phyloP scores from a whole-genome alignment of 129 eudicot species.

The Saussurea involucrata region DNA sequence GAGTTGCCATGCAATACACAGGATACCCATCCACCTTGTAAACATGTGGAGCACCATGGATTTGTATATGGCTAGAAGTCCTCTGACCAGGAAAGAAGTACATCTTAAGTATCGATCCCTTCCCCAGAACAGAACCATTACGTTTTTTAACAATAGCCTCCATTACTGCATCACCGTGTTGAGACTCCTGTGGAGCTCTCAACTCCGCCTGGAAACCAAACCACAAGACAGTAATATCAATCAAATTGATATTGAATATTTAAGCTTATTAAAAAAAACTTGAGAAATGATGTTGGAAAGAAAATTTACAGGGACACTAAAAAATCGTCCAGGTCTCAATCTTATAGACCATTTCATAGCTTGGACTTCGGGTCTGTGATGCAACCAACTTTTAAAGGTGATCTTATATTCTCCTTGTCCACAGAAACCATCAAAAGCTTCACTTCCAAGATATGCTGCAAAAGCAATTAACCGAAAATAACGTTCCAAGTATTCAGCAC shows the following conservation, averaged over 20 bases:
- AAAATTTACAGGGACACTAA: slow-evolving; percentile 75
- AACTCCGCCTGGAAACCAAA: slow-evolving; percentile 65
- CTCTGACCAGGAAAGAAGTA: slow-evolving; percentile 98
- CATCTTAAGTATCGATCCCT: slow-evolving; percentile 94
- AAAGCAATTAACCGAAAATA: slow-evolving; percentile 93
- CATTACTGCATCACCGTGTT: slow-evolving; percentile 99
- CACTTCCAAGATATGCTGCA: slow-evolving; percentile 97
- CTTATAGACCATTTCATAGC: slow-evolving; percentile 99
- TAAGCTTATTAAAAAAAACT: slow-evolving; percentile 7
- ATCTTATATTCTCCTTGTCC: slow-evolving; percentile 61
- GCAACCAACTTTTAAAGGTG: slow-evolving; percentile 87
- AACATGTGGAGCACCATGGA: slow-evolving; percentile 98
- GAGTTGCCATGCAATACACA: slow-evolving; percentile 98
- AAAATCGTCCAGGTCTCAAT: slow-evolving; percentile 93
- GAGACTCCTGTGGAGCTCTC: slow-evolving; percentile 89
- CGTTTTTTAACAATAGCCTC: slow-evolving; percentile 93
- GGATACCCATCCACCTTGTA: slow-evolving; percentile 92
- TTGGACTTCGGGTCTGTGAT: slow-evolving; percentile 88
- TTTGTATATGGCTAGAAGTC: slow-evolving; percentile 85
- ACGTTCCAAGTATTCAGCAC: slow-evolving; percentile 97
- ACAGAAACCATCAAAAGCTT: slow-evolving; percentile 92
- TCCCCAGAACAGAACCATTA: slow-evolving; percentile 93
- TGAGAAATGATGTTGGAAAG: slow-evolving; percentile 3
- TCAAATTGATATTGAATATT: slow-evolving; percentile 8
- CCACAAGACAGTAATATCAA: slow-evolving; percentile 1